Conservation (phyloP, 768 basidiomycete genomes). For the Naematelia encephala region DNA sequence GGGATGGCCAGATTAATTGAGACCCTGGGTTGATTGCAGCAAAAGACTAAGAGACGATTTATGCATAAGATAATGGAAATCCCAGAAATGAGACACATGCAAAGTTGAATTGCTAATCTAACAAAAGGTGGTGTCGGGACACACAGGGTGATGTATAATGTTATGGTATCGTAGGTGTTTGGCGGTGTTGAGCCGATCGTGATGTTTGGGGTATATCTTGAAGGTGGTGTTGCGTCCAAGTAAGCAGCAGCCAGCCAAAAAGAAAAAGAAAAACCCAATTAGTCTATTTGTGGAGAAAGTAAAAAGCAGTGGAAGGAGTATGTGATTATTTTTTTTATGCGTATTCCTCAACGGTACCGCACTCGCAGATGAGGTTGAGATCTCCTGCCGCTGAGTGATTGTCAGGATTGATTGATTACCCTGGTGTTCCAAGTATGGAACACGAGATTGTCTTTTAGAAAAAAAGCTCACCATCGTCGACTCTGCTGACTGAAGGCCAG, state of each 20-base stretch:
- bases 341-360: constrained; percentile 52
- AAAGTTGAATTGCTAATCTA: neutral
- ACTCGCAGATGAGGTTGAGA: constrained; percentile 65
- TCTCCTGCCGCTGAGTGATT: constrained; percentile 77
- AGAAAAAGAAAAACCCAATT: too few species aligned
- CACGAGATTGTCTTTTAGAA: too few species aligned
- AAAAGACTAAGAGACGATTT: neutral
- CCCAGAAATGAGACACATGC: neutral
- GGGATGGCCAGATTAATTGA: too few species aligned
- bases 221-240: too few species aligned
- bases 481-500: constrained; percentile 88
- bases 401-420: constrained; percentile 11
- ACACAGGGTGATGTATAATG: neutral
- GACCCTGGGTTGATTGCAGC: too few species aligned
- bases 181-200: neutral
- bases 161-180: neutral
- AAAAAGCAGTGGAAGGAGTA: neutral
- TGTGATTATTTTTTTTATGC: constrained; percentile 13
- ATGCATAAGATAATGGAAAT: neutral
- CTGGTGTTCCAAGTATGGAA: too few species aligned
- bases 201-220: neutral
- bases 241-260: too few species aligned
- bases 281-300: neutral
- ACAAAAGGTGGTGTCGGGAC: neutral
- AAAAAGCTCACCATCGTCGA: constrained; percentile 79